Conservation (phyloP, 192 early-diverging fungal species). For the Entomortierella parvispora region DNA sequence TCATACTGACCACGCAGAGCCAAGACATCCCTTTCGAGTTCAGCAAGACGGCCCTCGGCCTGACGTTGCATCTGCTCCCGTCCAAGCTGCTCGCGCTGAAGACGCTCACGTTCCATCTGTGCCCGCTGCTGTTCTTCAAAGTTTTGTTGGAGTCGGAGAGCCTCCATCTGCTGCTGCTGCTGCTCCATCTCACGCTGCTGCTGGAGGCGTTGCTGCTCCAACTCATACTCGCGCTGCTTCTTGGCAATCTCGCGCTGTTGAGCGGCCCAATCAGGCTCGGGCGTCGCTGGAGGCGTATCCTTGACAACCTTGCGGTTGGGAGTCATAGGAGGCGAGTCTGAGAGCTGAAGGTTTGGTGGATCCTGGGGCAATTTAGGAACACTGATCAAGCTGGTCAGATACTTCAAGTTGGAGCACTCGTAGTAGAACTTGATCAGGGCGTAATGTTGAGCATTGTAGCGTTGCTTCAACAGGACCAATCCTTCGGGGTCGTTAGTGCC, state of each 20-base stretch:
- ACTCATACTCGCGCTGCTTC: slow-evolving; percentile 66
- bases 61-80: slow-evolving; percentile 87
- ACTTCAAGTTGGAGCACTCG: slow-evolving; percentile 88
- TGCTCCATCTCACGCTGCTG: slow-evolving; percentile 68
- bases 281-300: slow-evolving; percentile 30
- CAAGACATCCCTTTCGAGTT: slow-evolving; percentile 86
- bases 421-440: slow-evolving; percentile 90
- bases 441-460: slow-evolving; percentile 90
- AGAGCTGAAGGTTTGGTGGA: slow-evolving; percentile 86
- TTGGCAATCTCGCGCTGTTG: slow-evolving; percentile 74
- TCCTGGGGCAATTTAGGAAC: slow-evolving; percentile 87
- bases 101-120: slow-evolving; percentile 76
- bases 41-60: slow-evolving; percentile 77
- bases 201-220: slow-evolving; percentile 70
- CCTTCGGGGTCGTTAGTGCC: slow-evolving; percentile 80
- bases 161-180: slow-evolving; percentile 62
- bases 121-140: slow-evolving; percentile 82
- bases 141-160: slow-evolving; percentile 73
- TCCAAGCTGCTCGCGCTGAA: slow-evolving; percentile 77
- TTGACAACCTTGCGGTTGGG: slow-evolving; percentile 58
- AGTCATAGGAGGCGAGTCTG: slow-evolving; percentile 68
- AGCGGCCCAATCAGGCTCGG: slow-evolving; percentile 60
- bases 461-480: slow-evolving; percentile 84
- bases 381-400: slow-evolving; percentile 92
- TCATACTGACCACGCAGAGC: slow-evolving; percentile 80